Evolutionary conservation across 805 yeast genomes (phyloP).

Genomic region (Starmerella scarabaei): DNA sequence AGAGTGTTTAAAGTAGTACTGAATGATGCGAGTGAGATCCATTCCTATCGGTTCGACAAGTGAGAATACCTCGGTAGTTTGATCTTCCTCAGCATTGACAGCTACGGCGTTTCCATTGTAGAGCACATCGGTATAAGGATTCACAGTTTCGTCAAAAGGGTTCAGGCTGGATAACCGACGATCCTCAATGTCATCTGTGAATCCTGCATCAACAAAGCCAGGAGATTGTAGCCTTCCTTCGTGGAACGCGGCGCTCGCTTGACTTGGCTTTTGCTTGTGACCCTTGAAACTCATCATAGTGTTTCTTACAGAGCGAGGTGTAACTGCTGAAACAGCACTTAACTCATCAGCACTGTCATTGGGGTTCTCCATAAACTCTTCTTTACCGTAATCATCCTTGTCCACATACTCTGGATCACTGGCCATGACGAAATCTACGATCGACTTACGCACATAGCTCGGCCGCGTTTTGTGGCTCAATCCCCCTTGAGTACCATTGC

Average conservation of each 20-base stretch:
- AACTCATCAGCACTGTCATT: neutral
- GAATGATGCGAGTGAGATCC: conserved; percentile 9
- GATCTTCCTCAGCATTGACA: neutral
- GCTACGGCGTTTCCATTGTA: no score
- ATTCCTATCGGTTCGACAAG: conserved; percentile 11
- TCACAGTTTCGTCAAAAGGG: conserved; percentile 8
- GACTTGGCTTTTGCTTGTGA: neutral
- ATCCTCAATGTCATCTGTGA: conserved; percentile 6
- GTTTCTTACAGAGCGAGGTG: neutral
- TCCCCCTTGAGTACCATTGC: neutral
- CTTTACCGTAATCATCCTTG: conserved; percentile 12
- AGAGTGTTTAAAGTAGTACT: conserved; percentile 5
- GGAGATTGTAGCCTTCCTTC: neutral
- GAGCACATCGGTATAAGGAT: neutral
- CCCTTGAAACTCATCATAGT: neutral
- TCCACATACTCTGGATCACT: conserved; percentile 10
- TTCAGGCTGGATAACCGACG: conserved; percentile 6
- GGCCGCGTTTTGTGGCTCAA: neutral
- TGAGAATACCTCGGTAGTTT: neutral
- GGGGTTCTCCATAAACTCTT: neutral
- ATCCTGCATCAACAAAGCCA: conserved; percentile 9
- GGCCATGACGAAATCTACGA: conserved; percentile 7
- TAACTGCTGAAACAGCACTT: neutral
- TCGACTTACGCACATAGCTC: conserved; percentile 1
- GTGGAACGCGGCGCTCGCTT: neutral